Percentiles rank a stretch among this genome's conserved stretches.
phyloP scores from a whole-genome alignment of 1,139 yeast species.

The Candida labiduridarum region DNA sequence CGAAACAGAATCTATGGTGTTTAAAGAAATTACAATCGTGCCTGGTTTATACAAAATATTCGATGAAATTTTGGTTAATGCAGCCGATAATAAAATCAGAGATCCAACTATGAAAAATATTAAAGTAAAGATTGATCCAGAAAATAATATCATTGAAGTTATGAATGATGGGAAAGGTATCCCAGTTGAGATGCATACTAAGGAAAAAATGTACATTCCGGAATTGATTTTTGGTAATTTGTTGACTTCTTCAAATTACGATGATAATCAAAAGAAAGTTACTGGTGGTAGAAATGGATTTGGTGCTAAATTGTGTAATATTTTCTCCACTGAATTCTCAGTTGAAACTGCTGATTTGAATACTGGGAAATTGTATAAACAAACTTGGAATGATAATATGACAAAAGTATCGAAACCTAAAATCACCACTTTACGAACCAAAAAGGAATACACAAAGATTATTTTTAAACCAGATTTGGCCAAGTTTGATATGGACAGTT shows the following conservation, averaged over 20 bases:
- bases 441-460: slow-evolving; percentile 81
- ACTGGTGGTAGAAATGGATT: slow-evolving; percentile 99
- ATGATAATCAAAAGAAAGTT: slow-evolving; percentile 92
- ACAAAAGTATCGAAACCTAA: slow-evolving; percentile 72
- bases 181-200: slow-evolving; percentile 90
- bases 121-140: slow-evolving; percentile 78
- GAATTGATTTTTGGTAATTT: slow-evolving; percentile 95
- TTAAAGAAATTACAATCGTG: slow-evolving; percentile 73
- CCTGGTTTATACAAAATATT: slow-evolving; percentile 97
- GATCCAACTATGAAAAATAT: slow-evolving; percentile 88
- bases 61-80: slow-evolving; percentile 96
- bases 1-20: slow-evolving; percentile 70
- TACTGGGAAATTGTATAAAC: slow-evolving; percentile 65
- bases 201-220: slow-evolving; percentile 92
- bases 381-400: slow-evolving; percentile 91
- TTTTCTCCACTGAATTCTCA: slow-evolving; percentile 83
- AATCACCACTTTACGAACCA: slow-evolving; percentile 60
- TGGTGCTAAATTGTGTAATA: slow-evolving; percentile 92
- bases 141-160: slow-evolving; percentile 73
- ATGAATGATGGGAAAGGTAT: slow-evolving; percentile 95
- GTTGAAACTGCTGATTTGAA: slow-evolving; percentile 87
- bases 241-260: slow-evolving; percentile 93
- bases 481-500: slow-evolving; percentile 78
- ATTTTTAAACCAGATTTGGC: slow-evolving; percentile 86
- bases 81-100: slow-evolving; percentile 97